Evolutionary conservation across 2,329 filamentous ascomycete species (phyloP).

Genomic region (Pestalotiopsis sp.): DNA sequence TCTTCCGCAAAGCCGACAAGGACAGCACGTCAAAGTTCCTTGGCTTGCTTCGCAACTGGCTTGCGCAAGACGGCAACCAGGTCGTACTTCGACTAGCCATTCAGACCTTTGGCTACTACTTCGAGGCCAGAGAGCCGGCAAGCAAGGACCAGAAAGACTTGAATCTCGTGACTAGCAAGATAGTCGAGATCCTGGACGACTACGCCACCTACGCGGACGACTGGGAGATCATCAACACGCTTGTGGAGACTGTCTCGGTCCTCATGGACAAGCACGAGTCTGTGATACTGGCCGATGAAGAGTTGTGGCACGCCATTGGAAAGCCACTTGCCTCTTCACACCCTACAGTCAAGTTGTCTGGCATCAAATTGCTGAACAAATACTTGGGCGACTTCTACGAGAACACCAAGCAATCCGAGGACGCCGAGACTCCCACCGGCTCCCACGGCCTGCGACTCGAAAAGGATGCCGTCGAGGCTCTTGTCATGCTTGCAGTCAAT

Average conservation of each 20-base stretch:
- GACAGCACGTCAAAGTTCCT: conserved; percentile 74
- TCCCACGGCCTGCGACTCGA: conserved; percentile 72
- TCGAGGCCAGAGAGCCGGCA: conserved; percentile 66
- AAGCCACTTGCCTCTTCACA: conserved; percentile 73
- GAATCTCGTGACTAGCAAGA: conserved; percentile 59
- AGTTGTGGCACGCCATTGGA: conserved; percentile 73
- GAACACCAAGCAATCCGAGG: conserved; percentile 56
- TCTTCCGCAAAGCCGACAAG: conserved; percentile 77
- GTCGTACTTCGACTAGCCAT: conserved; percentile 74
- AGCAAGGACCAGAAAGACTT: conserved; percentile 69
- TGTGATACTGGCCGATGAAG: conserved; percentile 62
- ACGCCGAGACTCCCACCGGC: conserved; percentile 64
- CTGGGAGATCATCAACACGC: conserved; percentile 75
- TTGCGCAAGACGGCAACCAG: conserved; percentile 73
- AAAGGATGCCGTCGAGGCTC: conserved; percentile 63
- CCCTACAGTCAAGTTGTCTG: conserved; percentile 73
- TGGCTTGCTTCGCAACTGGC: conserved; percentile 72
- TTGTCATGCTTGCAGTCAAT: conserved; percentile 40
- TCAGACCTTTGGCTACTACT: conserved; percentile 81
- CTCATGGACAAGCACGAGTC: conserved; percentile 69
- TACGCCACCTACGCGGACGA: conserved; percentile 57
- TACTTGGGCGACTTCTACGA: conserved; percentile 81
- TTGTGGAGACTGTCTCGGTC: conserved; percentile 69
- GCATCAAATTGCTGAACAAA: conserved; percentile 73
- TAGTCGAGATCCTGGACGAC: conserved; percentile 55